Base-by-base conservation (phyloP, 352 stramenopile genomes). In the Globisporangium camurandrum region DNA sequence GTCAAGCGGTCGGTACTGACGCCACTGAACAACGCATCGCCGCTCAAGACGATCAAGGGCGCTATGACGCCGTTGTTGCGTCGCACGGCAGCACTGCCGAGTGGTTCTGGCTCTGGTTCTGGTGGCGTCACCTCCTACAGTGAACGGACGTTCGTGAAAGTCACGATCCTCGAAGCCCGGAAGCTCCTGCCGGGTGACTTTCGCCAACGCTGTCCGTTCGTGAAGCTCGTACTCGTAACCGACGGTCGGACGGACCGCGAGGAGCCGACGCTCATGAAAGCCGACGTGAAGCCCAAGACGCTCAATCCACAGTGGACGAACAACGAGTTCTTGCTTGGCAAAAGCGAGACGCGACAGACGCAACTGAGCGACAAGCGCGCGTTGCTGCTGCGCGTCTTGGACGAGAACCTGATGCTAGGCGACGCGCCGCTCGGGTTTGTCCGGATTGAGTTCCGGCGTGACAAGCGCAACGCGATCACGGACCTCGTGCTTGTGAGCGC, bases 251-350 rank as follows among this genome's bases (percentile, higher is more conserved):
- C 56, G n/a, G 62, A 67, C 14, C 73, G 74, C 39, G 77, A 86
- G 44, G 64, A 74, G 31, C 56, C 67, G 46, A 84, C 77, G 3
- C 66, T 66, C 40, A 49, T 82, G 42, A 88, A 88, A 46, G 82
- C 77, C 1, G 75, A 88, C 40, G 70, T 81, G 19, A 80, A 84
- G 50, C 51, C 71, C 40, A 85, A 61, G 30, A 86, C 77, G 2
- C 23, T 88, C 2, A 86, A 79, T 28, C 77, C 77, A 0, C 84
- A 73, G 44, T 88, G 77, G 77, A 54, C 67, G 12, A 88, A 88
- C 47, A 71, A 88, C 39, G 67, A 78, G 46, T 88, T 88, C 43
- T 56, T 71, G 14, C 62, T 88, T 0, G 77, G 77, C 2, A 82
- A 74, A 44, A 67, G 56, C 1, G 63, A 71, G 24, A 69, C 64